These are phyloP conservation scores for Platanus orientalis DNA, from an alignment of 164 flowering plant genomes.

Conservation along the genomic window DNA sequence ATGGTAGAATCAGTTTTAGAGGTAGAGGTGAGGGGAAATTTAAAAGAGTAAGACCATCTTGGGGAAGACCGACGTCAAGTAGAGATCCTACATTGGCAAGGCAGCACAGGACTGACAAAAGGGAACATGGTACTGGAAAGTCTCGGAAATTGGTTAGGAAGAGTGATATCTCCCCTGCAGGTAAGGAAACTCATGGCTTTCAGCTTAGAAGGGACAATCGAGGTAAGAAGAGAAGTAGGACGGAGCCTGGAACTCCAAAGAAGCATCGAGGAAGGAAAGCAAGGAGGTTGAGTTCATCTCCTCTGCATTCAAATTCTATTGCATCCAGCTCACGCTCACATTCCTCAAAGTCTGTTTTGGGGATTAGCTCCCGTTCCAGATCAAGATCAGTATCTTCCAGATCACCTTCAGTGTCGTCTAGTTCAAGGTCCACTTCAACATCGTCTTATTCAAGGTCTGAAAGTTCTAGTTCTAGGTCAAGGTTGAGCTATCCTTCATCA, in stretches of 20 bases:
- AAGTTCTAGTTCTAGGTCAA: constrained; percentile 11
- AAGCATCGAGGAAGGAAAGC: constrained; percentile 20
- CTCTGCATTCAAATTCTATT: constrained; percentile 19
- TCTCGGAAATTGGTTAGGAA: constrained; percentile 7
- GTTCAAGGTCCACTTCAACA: constrained; percentile 25
- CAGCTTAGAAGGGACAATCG: constrained; percentile 13
- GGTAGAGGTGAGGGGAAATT: constrained; percentile 18
- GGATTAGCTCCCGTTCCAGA: constrained; percentile 10
- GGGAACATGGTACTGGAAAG: constrained; percentile 15
- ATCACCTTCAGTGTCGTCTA: constrained; percentile 24
- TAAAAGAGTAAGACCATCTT: constrained; percentile 16
- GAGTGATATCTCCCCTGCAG: constrained; percentile 6
- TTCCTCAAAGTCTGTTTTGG: constrained; percentile 18
- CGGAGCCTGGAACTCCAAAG: constrained; percentile 17
- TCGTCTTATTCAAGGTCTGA: constrained; percentile 15
- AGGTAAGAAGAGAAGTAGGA: constrained; percentile 21
- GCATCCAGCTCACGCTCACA: constrained; percentile 27
- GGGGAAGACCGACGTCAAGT: constrained; percentile 10
- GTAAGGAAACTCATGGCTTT: constrained; percentile 11
- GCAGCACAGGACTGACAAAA: constrained; percentile 11
- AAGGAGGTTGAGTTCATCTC: constrained; percentile 19
- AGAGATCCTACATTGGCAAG: constrained; percentile 12
- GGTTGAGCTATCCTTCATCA: constrained; percentile 29
- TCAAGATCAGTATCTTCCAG: constrained; percentile 24
- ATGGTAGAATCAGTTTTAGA: constrained; percentile 12